Conservation (phyloP, 139 green algal species). For the Picochlorum sp. region DNA sequence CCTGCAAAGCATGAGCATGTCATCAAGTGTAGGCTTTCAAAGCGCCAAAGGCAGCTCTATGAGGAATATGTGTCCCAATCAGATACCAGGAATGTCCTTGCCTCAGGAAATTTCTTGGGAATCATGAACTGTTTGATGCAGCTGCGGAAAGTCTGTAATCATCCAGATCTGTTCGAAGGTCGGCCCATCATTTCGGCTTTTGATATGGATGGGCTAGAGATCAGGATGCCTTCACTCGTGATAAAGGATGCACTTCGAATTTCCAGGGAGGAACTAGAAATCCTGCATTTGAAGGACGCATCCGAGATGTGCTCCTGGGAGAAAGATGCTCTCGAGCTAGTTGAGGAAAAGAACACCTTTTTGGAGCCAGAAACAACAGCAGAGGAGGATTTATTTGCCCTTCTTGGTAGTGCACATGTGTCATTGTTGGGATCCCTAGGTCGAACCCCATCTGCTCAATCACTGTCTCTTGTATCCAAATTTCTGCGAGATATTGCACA, state of each 20-base stretch:
- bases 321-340: not conserved
- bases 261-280: not conserved
- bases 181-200: slow-evolving; percentile 82
- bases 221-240: slow-evolving; percentile 26
- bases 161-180: slow-evolving; percentile 96
- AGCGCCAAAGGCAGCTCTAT: slow-evolving; percentile 82
- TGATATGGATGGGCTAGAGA: slow-evolving; percentile 54
- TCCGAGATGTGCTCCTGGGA: not conserved
- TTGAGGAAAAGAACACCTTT: not conserved
- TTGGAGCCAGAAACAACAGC: not conserved
- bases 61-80: slow-evolving; percentile 91
- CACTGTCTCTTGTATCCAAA: slow-evolving; percentile 9
- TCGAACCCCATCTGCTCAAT: slow-evolving; percentile 5
- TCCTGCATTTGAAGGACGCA: not conserved
- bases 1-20: slow-evolving; percentile 94
- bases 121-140: slow-evolving; percentile 99
- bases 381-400: not conserved
- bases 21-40: slow-evolving; percentile 57
- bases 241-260: slow-evolving; percentile 7
- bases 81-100: slow-evolving; percentile 59
- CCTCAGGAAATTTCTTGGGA: slow-evolving; percentile 81
- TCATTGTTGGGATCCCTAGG: slow-evolving; percentile 6
- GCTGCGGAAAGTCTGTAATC: slow-evolving; percentile 98
- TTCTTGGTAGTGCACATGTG: not conserved
- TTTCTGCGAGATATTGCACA: slow-evolving; percentile 11